A percentile compares a stretch with the other conserved stretches of the same genome.
Conservation (phyloP, 2,329 filamentous ascomycete species). For the Blumeria graminis region DNA sequence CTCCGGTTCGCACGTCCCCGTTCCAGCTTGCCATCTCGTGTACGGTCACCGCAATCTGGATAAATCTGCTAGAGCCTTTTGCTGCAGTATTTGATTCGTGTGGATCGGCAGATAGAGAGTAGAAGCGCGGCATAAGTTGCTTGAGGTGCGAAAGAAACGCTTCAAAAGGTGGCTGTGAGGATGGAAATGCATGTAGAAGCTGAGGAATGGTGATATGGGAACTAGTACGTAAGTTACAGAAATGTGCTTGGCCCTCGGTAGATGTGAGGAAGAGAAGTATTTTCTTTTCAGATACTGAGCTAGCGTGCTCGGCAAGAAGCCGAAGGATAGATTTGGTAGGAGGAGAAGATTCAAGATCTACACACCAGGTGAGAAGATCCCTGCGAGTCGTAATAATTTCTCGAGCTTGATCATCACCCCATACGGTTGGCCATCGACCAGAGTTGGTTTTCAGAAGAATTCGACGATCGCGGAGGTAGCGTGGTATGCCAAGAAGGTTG, state of each 20-base stretch:
- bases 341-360: constrained; percentile 77
- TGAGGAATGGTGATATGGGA: constrained; percentile 69
- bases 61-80: constrained; percentile 40
- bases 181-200: constrained; percentile 77
- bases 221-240: constrained; percentile 83
- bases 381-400: constrained; percentile 75
- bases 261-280: constrained; percentile 69
- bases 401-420: constrained; percentile 71
- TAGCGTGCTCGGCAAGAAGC: constrained; percentile 63
- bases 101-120: constrained; percentile 90
- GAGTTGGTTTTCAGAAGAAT: constrained; percentile 53
- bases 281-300: constrained; percentile 63
- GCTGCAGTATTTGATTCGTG: constrained; percentile 28
- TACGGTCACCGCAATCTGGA: constrained; percentile 92
- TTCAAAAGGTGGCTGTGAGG: constrained; percentile 67
- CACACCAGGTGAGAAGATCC: constrained; percentile 87
- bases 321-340: constrained; percentile 75
- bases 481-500: constrained; percentile 57
- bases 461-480: constrained; percentile 61
- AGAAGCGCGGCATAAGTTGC: constrained; percentile 91
- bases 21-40: constrained; percentile 70
- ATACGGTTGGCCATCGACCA: constrained; percentile 91
- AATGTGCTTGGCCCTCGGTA: constrained; percentile 70
- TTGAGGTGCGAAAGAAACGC: constrained; percentile 57
- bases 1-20: constrained; percentile 47